Evolutionary conservation across 371 early-diverging fungal species (phyloP).

Genomic region (Choanephora cucurbitarum): DNA sequence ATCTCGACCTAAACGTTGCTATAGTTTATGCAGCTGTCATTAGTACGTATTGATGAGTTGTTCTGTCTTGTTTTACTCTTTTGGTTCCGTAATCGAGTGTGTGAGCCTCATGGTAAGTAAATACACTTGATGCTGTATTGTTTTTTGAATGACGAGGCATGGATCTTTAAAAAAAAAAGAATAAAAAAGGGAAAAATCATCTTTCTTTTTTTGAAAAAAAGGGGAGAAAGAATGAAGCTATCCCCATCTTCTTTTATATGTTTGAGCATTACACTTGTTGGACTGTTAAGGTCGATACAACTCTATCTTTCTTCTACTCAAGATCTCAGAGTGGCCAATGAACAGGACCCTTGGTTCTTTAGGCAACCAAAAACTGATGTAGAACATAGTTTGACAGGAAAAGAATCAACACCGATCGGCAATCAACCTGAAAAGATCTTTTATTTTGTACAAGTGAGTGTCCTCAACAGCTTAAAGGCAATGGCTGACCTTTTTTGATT

Average conservation of each 20-base stretch:
- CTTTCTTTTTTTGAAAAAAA: too few species aligned
- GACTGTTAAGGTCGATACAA: slow-evolving; percentile 23
- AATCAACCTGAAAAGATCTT: slow-evolving; percentile 56
- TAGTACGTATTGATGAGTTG: slow-evolving; percentile 1
- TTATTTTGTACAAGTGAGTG: slow-evolving; percentile 60
- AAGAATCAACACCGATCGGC: slow-evolving; percentile 34
- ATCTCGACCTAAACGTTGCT: slow-evolving; percentile 87
- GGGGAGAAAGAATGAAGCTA: too few species aligned
- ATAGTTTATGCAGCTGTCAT: background rate
- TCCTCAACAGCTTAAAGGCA: background rate
- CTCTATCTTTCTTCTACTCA: slow-evolving; percentile 31
- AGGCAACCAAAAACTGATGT: slow-evolving; percentile 9
- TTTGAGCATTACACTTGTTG: too few species aligned
- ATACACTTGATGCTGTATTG: slow-evolving; percentile 93
- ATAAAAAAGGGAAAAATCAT: slow-evolving; percentile 2
- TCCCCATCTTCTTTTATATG: background rate
- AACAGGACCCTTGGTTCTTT: slow-evolving; percentile 13
- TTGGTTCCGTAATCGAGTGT: slow-evolving; percentile 91
- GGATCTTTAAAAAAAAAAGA: background rate
- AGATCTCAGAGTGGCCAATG: slow-evolving; percentile 23
- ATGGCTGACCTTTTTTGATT: background rate
- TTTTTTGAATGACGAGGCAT: slow-evolving; percentile 96
- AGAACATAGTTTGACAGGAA: slow-evolving; percentile 13
- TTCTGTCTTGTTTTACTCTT: slow-evolving; percentile 56
- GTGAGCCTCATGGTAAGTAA: slow-evolving; percentile 90